phyloP scores from a whole-genome alignment of 805 yeast species.

The Maudiozyma saulgeensis region DNA sequence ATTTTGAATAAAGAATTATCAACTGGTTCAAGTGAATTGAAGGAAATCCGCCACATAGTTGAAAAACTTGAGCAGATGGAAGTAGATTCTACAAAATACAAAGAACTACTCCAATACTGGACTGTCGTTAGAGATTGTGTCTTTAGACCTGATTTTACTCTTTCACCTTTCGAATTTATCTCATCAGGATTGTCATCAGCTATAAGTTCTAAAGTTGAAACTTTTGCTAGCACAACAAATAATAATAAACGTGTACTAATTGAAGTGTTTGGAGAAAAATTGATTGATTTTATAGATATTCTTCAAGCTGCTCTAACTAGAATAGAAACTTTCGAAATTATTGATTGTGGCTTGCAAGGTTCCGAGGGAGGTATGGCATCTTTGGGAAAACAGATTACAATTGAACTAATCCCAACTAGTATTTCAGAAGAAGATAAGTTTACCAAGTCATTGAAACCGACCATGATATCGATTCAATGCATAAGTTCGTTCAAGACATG shows the following conservation, averaged over 20 bases:
- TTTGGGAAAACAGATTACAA: constrained; percentile 61
- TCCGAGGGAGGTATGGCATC: constrained; percentile 42
- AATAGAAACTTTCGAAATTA: constrained; percentile 61
- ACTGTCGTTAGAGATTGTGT: constrained; percentile 29
- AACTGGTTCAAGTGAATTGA: constrained; percentile 9
- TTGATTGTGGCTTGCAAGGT: constrained; percentile 32
- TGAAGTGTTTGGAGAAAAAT: constrained; percentile 25
- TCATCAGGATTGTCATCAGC: constrained; percentile 53
- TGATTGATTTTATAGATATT: constrained; percentile 42
- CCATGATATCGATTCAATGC: constrained; percentile 40
- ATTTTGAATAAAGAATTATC: neutral
- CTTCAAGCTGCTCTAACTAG: constrained; percentile 68
- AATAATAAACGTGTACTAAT: constrained; percentile 35
- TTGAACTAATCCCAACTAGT: constrained; percentile 41
- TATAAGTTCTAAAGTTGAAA: constrained; percentile 4
- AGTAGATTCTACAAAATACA: constrained; percentile 18
- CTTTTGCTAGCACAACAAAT: neutral
- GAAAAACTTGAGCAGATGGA: constrained; percentile 15
- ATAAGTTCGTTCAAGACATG: constrained; percentile 41
- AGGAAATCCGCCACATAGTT: neutral
- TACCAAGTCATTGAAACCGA: constrained; percentile 18
- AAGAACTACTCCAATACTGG: constrained; percentile 31
- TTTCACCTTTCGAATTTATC: constrained; percentile 69
- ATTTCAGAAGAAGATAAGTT: constrained; percentile 18
- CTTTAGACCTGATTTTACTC: constrained; percentile 21